Conservation (phyloP, 225 moss, liverwort and hornwort genomes). For the Polytrichum formosum region DNA sequence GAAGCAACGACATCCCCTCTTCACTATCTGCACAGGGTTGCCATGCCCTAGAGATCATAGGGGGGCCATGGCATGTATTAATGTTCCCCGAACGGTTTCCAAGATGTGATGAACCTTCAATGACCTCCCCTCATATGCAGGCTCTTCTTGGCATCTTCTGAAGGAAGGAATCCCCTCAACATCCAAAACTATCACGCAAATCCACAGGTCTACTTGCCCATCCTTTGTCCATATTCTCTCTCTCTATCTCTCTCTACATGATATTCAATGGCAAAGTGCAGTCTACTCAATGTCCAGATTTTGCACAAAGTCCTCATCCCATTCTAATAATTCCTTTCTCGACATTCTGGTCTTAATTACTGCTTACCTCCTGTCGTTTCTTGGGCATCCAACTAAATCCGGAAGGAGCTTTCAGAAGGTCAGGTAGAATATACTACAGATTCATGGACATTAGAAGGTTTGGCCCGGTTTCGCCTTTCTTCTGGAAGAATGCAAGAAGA, state of each 20-base stretch:
- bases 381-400: not conserved
- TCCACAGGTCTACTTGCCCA: not conserved
- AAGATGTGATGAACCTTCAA: slow-evolving; percentile 10
- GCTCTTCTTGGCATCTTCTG: slow-evolving; percentile 5
- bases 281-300: not conserved
- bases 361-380: not conserved
- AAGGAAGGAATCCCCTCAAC: slow-evolving; percentile 8
- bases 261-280: not conserved
- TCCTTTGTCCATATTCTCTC: not conserved
- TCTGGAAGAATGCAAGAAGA: not conserved
- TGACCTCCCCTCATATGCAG: not conserved
- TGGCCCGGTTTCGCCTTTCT: not conserved
- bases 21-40: slow-evolving; percentile 19
- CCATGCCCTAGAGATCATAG: slow-evolving; percentile 16
- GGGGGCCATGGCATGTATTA: slow-evolving; percentile 16
- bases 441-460: not conserved
- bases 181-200: not conserved
- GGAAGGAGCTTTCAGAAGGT: not conserved
- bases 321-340: not conserved
- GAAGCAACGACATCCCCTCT: slow-evolving; percentile 18
- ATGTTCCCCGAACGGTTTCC: slow-evolving; percentile 16
- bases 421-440: not conserved
- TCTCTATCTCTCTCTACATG: not conserved
- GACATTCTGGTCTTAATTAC: not conserved
- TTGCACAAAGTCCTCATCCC: not conserved